Percentiles rank a stretch among this genome's conserved stretches.
Conservation (phyloP, 225 moss, liverwort and hornwort species). For the Marchantia paleacea region DNA sequence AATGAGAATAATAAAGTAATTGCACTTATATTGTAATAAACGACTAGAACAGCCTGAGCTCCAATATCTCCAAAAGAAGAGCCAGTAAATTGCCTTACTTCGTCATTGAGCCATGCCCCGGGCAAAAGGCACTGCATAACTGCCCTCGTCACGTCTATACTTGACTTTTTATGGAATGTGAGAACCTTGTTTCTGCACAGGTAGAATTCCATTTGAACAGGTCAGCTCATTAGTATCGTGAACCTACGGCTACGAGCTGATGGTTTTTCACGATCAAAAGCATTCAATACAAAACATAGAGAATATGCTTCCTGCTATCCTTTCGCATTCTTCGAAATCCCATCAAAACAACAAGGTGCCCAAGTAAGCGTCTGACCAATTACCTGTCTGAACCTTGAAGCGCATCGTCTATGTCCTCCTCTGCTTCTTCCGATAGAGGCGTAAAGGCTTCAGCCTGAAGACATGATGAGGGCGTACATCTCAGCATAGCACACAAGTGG, state of each 20-base stretch:
- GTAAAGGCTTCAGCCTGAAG: slow-evolving; percentile 42
- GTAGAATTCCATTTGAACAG: not conserved
- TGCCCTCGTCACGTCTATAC: slow-evolving; percentile 83
- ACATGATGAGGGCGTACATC: not conserved
- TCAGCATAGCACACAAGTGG: not conserved
- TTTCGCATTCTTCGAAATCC: no score
- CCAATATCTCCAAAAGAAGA: not conserved
- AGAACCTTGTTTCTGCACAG: slow-evolving; percentile 55
- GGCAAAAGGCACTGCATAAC: slow-evolving; percentile 76
- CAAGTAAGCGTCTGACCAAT: no score
- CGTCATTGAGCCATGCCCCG: slow-evolving; percentile 93
- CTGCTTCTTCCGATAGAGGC: slow-evolving; percentile 36
- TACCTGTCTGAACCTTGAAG: slow-evolving; percentile 34
- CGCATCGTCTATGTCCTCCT: slow-evolving; percentile 27
- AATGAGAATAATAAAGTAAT: not conserved
- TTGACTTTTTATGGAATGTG: slow-evolving; percentile 68
- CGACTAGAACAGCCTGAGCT: not conserved
- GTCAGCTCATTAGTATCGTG: not conserved
- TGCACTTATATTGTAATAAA: not conserved
- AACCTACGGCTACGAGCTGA: no score
- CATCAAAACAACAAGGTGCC: no score
- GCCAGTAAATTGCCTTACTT: slow-evolving; percentile 47
- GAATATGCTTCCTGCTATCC: no score
- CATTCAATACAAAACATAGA: no score
- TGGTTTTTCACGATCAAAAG: no score